Evolutionary conservation across 2,329 filamentous ascomycete genomes (phyloP), one percentile per base, ranked within the genome.

Genomic region (Falciphora oryzae): DNA sequence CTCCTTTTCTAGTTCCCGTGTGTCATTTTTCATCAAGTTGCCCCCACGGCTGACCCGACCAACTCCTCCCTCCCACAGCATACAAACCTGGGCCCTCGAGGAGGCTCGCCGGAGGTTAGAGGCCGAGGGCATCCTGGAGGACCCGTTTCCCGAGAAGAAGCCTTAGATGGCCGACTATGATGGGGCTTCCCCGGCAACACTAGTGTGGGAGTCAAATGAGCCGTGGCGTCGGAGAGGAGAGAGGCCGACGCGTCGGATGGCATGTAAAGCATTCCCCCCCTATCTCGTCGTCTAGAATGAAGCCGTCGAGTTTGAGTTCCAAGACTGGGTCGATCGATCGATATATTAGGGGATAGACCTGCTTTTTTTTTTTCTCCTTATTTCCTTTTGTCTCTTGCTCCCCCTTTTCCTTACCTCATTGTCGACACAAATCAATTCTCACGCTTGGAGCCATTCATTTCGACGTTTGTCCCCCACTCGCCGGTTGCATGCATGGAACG

Each of bases 61-160:
- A 4, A 11, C 4, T n/a, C 38, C 18, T 8, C 14, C 16, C 25
- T 32, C 38, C 35, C 28, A 16, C 72, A 99, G 95, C 78, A 97
- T 99, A 87, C 95, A 98, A 83, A 98, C 94, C 64, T 99, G 95
- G 95, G 95, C 95, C 68, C 87, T 99, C 58, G 95, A 99, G 80
- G 95, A 99, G 82, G 95, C 95, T 63, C 87, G 95, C 75, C 87
- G 95, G 81, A 86, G 95, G 81, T 88, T 99, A 85, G 95, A 99
- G 82, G 90, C 88, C 66, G 95, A 99, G 83, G 95, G 95, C 66
- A 93, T 98, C 75, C 80, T 98, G 74, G 87, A 91, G 74, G 94
- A 97, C 73, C 89, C 91, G 57, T 78, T 81, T 70, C 78, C 85
- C 65, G 83, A 87, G 76, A 84, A 85, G 80, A 84, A 85, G 76